Evolutionary conservation across 2,329 filamentous ascomycete genomes (phyloP), one percentile per base, ranked within the genome.

Genomic region (Biscogniauxia sp.): DNA sequence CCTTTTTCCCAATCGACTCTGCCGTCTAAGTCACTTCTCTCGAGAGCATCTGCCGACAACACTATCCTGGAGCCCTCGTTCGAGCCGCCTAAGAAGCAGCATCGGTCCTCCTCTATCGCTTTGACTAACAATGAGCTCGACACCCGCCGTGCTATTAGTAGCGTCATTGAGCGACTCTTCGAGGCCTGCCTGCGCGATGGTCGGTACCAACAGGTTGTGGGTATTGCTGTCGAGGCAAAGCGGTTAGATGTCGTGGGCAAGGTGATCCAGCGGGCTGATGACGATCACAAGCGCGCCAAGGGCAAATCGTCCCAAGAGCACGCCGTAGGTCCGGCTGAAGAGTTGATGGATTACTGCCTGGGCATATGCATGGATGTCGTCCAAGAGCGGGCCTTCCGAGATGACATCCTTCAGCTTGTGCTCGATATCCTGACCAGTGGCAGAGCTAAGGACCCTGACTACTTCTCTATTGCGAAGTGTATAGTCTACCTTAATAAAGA

Each of bases 291-390:
- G 78, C 84, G 85, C 57, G 80, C 84, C 68, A 88, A 88, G 76
- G 83, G 82, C 72, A 87, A 88, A 73, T 76, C 79, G 45, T 85
- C 77, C 5, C 76, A 78, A 41, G 82, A 83, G 20, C 77, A 79
- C 51, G 75, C 76, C 11, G 77, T 80, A 54, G 83, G 85, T 3
- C 86, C 88, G 26, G 89, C 92, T 19, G 93, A 98, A 73, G 94
- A 98, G 74, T 79, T 99, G 60, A 95, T 99, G 89, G 95, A 99
- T 69, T 99, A 99, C 72, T 90, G 95, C 20, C 79, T 99, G 63
- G 88, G 93, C 68, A 96, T 99, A 67, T 97, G 94, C 81, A 96
- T 99, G 92, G 93, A 96, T 64, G 89, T 98, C 62, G 93, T 99
- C 19, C 95, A 98, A 77, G 95, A 99, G 78, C 87, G 94, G 57